Percentiles rank a stretch among this genome's conserved stretches.
phyloP scores from a whole-genome alignment of 2,329 filamentous ascomycete species.

The Cladophialophora bantiana region DNA sequence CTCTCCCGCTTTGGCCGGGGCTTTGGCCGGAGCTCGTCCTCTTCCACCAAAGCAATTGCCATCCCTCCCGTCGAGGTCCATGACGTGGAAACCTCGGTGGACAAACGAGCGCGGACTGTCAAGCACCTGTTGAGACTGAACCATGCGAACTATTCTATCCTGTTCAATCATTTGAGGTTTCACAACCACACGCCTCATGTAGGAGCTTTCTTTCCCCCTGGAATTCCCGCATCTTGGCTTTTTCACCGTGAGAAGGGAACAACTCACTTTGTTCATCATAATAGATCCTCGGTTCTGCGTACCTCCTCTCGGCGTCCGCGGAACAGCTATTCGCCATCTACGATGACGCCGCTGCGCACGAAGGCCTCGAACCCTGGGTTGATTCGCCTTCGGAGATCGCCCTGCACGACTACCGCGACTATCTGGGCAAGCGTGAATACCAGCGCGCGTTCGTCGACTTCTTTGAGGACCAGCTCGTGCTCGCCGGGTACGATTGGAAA shows the following conservation, averaged over 20 bases:
- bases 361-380: conserved; percentile 74
- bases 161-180: conserved; percentile 76
- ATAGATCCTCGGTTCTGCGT: conserved; percentile 78
- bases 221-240: conserved; percentile 22
- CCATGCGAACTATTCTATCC: conserved; percentile 84
- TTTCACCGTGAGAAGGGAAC: background rate
- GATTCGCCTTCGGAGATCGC: conserved; percentile 86
- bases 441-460: conserved; percentile 93
- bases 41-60: conserved; percentile 42
- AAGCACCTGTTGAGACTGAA: conserved; percentile 93
- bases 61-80: conserved; percentile 75
- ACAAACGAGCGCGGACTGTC: conserved; percentile 80
- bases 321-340: conserved; percentile 81
- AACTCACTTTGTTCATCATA: background rate
- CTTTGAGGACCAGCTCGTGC: conserved; percentile 87
- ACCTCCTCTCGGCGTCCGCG: conserved; percentile 77
- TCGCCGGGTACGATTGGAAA: conserved; percentile 82
- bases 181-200: conserved; percentile 85
- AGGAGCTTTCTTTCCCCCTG: conserved; percentile 41
- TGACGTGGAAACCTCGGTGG: conserved; percentile 78
- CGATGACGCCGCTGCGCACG: conserved; percentile 71
- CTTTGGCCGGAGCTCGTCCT: conserved; percentile 26
- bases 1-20: conserved; percentile 31
- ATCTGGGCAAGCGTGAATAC: conserved; percentile 78
- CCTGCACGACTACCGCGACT: conserved; percentile 84